Conservation (phyloP, 176 grass and related monocot genomes). For the sorghum (Sorghum bicolor) region Sorghum_bicolor_NCBIv3 NC_012871.2:73638501-73639000, state of each 20-base stretch:
- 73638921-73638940: neutral
- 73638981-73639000: neutral
- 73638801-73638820: neutral
- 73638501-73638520: neutral
- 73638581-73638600: neutral
- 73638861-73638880: neutral
- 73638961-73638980: neutral
- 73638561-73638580: neutral
- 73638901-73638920: neutral
- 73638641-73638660: no score
- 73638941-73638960: neutral
- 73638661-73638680: neutral
- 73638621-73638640: neutral
- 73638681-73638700: neutral
- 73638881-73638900: neutral
- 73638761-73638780: neutral
- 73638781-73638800: neutral
- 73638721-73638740: neutral
- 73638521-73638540: neutral
- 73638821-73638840: neutral
- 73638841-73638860: neutral
- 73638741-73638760: neutral
- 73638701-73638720: constrained; percentile 1
- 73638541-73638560: neutral
- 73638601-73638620: neutral